Base-by-base conservation (phyloP, 2,329 filamentous ascomycete species). In the Exophiala sp. region DNA sequence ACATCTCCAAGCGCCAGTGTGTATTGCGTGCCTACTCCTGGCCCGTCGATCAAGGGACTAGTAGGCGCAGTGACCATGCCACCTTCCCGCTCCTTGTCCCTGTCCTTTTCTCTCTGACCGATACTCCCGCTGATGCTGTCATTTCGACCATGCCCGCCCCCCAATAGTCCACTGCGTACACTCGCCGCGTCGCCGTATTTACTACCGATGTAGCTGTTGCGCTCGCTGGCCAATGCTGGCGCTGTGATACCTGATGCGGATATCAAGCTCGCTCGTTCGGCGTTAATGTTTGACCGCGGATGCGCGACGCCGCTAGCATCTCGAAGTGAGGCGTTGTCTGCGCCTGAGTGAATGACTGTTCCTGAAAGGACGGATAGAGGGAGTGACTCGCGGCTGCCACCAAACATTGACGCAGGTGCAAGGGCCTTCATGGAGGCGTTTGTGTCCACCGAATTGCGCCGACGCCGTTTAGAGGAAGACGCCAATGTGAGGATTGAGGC, bases 151-250 rank as follows among this genome's bases (percentile, higher is more conserved):
- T 64, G 62, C 58, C 89, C 81, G 2, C 82, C 83, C 68, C 96
- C 91, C 2, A 89, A 69, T 1, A 87, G 73, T 0, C 88, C 89
- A 68, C 89, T 95, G 50, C 89, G 81, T 29, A 95, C 76, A 65
- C 90, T 95, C 8, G 85, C 84, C 1, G 82, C 88, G 62, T 95
- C 89, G 4, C 79, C 83, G 16, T 66, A 70, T 58, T 77, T 76
- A 64, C 76, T 82, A 55, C 83, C 83, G 65, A 95, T 92, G 59
- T 87, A 82, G 70, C 89, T 95, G 68, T 87, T 92, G 45, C 91
- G 80, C 65, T 96, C 91, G 54, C 86, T 87, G 5, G 81, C 76
- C 6, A 89, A 71, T 10, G 83, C 80, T 5, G 86, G 84, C 1
- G 81, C 81, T 12, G 53, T 60, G 3, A 83, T 77, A 11, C 87